Conservation (phyloP, 768 basidiomycete species). For the Mycena sanguinolenta region DNA sequence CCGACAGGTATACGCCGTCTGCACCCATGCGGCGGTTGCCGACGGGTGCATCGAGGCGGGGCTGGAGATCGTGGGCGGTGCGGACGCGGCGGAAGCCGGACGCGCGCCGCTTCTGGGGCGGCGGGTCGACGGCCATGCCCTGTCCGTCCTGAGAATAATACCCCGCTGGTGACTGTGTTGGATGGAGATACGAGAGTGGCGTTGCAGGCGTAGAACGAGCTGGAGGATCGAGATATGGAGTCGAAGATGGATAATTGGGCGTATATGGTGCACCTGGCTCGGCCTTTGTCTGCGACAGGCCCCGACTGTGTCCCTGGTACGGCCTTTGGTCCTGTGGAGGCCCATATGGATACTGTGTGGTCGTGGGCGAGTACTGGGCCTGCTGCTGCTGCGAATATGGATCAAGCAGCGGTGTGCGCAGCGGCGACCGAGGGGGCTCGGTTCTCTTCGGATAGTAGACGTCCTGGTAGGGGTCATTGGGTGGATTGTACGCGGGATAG, state of each 20-base stretch:
- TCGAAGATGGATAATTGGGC: constrained; percentile 67
- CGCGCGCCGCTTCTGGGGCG: constrained; percentile 73
- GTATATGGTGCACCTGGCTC: constrained; percentile 70
- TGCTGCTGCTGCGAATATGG: constrained; percentile 75
- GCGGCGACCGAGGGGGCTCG: constrained; percentile 74
- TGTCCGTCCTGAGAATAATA: constrained; percentile 77
- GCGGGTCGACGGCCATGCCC: constrained; percentile 78
- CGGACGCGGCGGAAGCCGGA: constrained; percentile 86
- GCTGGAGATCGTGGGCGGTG: constrained; percentile 81
- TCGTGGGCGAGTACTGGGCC: constrained; percentile 73
- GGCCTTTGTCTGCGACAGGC: constrained; percentile 68
- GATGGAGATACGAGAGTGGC: constrained; percentile 76
- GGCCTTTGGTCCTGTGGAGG: constrained; percentile 57
- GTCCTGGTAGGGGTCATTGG: constrained; percentile 64
- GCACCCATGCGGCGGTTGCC: constrained; percentile 82
- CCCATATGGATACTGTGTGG: constrained; percentile 64
- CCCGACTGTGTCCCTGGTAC: constrained; percentile 70
- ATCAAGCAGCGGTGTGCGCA: constrained; percentile 73
- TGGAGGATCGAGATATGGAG: constrained; percentile 65
- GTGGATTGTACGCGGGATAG: constrained; percentile 29
- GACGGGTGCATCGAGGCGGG: constrained; percentile 74
- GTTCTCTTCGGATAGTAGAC: constrained; percentile 64
- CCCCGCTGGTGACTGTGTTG: constrained; percentile 61
- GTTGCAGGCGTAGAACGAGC: constrained; percentile 79
- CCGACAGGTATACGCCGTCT: constrained; percentile 83